Base-by-base conservation (phyloP, 768 basidiomycete species). In the Lanmaoa pseudosensibilis region DNA sequence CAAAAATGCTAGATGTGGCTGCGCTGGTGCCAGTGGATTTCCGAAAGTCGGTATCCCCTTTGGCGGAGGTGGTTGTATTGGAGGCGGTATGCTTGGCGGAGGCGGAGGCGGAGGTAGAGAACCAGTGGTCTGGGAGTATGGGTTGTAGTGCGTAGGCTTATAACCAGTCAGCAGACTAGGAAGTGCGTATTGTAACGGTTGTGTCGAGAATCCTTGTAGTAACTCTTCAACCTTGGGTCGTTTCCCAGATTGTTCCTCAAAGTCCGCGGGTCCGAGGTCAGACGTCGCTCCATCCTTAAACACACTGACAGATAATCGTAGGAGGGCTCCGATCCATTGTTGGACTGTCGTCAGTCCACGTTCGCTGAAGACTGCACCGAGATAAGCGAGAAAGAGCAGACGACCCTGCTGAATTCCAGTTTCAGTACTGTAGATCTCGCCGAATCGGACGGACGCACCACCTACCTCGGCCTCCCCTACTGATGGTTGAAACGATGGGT, bases 1-100 rank as follows among this genome's bases (percentile, higher is more conserved):
- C 38, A 91, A 72, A 69, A 86, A 88, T 15, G 88, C 83, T 18
- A 83, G 68, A 50, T 77, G 74, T 3, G 84, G 85, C 64, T 83
- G 82, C n/a, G 84, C 85, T 16, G 85, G 84, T 27, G 84, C 76
- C 49, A 86, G 65, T 32, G 86, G 84, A 68, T 88, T 89, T 13
- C 77, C 67, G 37, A 74, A 63, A 27, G 52, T 69, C 9, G 70
- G 68, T 39, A 65, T 47, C 56, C 65, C 58, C 66, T 66, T 56
- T 53, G 65, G 71, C 15, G 77, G 75, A 4, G 77, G 75, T 25
- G 75, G 71, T 34, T 74, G 73, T 39, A 55, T 49, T 56, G 75
- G 72, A 19, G 72, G 68, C 0, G 69, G 73, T 41, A 68, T 64
- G 49, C 65, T 67, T 9, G 65, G 63, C 16, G 74, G 69, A 32